These are phyloP conservation scores for Rhododendron griersonianum DNA, from an alignment of 148 eudicot genomes.

Conservation along the genomic window DNA sequence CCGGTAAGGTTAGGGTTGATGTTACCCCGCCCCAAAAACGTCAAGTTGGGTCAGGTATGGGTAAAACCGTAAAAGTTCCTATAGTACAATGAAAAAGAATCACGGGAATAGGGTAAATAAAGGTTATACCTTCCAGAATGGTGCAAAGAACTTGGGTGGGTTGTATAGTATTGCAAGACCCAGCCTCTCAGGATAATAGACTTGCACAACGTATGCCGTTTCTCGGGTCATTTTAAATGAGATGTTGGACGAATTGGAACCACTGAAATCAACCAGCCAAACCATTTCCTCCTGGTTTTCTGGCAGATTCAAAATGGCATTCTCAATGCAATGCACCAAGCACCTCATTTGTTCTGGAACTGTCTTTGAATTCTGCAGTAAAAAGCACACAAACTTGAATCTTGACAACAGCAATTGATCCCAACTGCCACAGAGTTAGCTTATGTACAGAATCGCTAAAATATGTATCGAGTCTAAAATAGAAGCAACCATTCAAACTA, in stretches of 20 bases:
- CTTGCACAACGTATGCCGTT: conserved; percentile 69
- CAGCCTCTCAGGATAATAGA: conserved; percentile 88
- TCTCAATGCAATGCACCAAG: conserved; percentile 82
- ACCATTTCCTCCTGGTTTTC: conserved; percentile 75
- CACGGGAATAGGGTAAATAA: background rate
- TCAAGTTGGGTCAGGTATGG: too few species aligned
- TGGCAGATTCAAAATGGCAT: conserved; percentile 73
- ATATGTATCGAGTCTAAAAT: background rate
- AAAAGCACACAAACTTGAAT: conserved; percentile 5
- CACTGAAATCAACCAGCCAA: conserved; percentile 83
- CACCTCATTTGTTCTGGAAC: conserved; percentile 61
- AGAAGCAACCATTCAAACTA: background rate
- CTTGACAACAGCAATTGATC: background rate
- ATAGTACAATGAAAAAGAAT: background rate
- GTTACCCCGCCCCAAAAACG: too few species aligned
- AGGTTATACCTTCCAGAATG: conserved; percentile 62
- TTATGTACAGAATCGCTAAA: background rate
- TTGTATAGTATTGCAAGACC: conserved; percentile 73
- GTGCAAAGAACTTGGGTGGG: conserved; percentile 80
- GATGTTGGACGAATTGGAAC: conserved; percentile 53
- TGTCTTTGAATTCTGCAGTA: conserved; percentile 66
- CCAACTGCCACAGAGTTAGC: background rate
- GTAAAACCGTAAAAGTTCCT: background rate
- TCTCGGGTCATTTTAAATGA: conserved; percentile 64
- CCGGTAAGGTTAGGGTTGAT: too few species aligned